These are phyloP conservation scores for Kwoniella shivajii DNA, from an alignment of 1,284 basidiomycete species.

Conservation along the genomic window DNA sequence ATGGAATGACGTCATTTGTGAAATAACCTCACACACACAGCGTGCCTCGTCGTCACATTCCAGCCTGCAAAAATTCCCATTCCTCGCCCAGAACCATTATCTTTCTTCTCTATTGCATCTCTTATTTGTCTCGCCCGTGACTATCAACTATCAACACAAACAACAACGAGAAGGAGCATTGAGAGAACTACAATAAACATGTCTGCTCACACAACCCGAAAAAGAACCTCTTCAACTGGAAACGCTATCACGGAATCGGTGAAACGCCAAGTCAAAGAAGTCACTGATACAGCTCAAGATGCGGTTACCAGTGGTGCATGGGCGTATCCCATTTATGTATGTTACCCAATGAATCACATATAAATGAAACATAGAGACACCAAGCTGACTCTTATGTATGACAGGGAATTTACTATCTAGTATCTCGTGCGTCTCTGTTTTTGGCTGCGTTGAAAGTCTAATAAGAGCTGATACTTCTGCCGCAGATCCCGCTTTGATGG, in stretches of 20 bases:
- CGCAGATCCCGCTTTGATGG: conserved; percentile 53
- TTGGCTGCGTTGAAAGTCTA: not conserved
- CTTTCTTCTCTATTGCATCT: no score
- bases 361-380: not conserved
- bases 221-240: conserved; percentile 5
- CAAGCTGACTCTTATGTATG: not conserved
- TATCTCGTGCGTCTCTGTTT: conserved; percentile 34
- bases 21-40: no score
- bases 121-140: no score
- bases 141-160: not conserved
- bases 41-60: no score
- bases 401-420: conserved; percentile 53
- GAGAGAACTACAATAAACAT: conserved; percentile 26
- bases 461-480: not conserved
- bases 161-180: no score
- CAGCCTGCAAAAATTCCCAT: no score
- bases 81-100: not conserved
- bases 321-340: conserved; percentile 54
- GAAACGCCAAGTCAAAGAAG: conserved; percentile 39
- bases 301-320: conserved; percentile 54
- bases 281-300: conserved; percentile 39
- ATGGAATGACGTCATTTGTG: no score
- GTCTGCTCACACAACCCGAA: conserved; percentile 18
- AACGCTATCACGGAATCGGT: conserved; percentile 26
- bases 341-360: conserved; percentile 8